Conservation (phyloP, 116 monocot genomes). For the Papilionanthe hybrid region DNA sequence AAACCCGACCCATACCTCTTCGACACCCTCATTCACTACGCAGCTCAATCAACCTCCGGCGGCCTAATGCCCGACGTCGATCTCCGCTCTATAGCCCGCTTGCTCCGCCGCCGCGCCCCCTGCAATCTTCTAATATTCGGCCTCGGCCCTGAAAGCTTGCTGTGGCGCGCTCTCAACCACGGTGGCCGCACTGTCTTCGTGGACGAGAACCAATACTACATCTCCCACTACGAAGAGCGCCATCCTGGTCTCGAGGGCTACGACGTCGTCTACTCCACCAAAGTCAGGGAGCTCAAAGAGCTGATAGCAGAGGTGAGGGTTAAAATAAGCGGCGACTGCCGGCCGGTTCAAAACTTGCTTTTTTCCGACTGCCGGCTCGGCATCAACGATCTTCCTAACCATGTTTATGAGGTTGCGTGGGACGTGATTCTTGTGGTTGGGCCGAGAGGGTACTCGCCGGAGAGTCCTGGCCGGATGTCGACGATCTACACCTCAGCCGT, state of each 20-base stretch:
- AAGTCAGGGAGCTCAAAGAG: slow-evolving; percentile 23
- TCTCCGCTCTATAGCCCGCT: slow-evolving; percentile 26
- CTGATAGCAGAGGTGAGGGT: slow-evolving; percentile 24
- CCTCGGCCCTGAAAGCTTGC: slow-evolving; percentile 40
- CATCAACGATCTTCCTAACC: slow-evolving; percentile 59
- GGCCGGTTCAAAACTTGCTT: slow-evolving; percentile 50
- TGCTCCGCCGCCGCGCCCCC: slow-evolving; percentile 30
- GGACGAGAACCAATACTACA: slow-evolving; percentile 61
- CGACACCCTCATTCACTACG: slow-evolving; percentile 51
- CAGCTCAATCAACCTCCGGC: slow-evolving; percentile 10
- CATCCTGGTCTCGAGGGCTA: slow-evolving; percentile 54
- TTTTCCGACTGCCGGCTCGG: slow-evolving; percentile 56
- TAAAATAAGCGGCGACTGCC: slow-evolving; percentile 22
- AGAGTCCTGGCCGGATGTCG: slow-evolving; percentile 40
- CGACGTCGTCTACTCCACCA: slow-evolving; percentile 49
- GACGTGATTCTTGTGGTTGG: slow-evolving; percentile 61
- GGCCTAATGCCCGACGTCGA: slow-evolving; percentile 35
- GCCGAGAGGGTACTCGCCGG: slow-evolving; percentile 35
- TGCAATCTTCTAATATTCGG: slow-evolving; percentile 52
- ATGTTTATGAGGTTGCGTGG: slow-evolving; percentile 54
- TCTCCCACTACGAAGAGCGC: slow-evolving; percentile 36
- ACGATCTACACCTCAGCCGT: slow-evolving; percentile 52
- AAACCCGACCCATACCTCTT: not conserved
- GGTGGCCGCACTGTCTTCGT: slow-evolving; percentile 53
- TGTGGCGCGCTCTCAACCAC: slow-evolving; percentile 53